Evolutionary conservation across 2,329 filamentous ascomycete genomes (phyloP), one percentile per base, ranked within the genome.

Genomic region (Paraphaeosphaeria sporulosa): DNA sequence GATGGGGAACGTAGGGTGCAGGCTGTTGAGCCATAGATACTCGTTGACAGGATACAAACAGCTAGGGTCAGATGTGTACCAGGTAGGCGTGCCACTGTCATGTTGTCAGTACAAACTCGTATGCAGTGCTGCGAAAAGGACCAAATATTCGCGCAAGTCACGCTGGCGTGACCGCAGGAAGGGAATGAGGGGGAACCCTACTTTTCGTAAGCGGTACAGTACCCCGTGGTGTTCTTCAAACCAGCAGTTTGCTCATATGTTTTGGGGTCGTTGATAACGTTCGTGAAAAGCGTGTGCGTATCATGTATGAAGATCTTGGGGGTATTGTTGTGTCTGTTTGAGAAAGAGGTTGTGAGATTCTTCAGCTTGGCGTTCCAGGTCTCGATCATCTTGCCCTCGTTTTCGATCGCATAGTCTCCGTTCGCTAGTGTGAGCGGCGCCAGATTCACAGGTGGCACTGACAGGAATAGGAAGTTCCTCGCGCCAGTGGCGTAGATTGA

Each of bases 1-100:
- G 55, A 89, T 82, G 0, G 86, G 82, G 69, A 84, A 87, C 0
- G 87, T 89, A n/a, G 88, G 87, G 69, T 90, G 88, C 64, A 90
- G 71, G 42, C 74, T 80, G 66, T 90, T 89, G 32, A 89, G 76
- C 87, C 87, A 90, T 66, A 89, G 84, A 70, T 89, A 89, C 75
- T 89, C 77, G 68, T 89, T 85, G 2, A 88, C 86, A 0, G 85
- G 77, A 47, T 86, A 73, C 1, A 79, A 78, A 70, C 87, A 89
- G 50, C 78, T 80, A 19, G 70, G 59, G 43, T 76, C 65, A n/a
- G 71, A 74, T 1, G 76, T 77, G 55, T 80, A 76, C 73, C 76
- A 78, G 0, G 64, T 70, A 2, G 76, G 70, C 0, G 79, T 77
- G 3, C 78, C 79, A 60, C 75, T 79, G 32, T 43, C 40, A 27